Conservation (phyloP, 2,329 filamentous ascomycete genomes). For the Monosporascus sp. region DNA sequence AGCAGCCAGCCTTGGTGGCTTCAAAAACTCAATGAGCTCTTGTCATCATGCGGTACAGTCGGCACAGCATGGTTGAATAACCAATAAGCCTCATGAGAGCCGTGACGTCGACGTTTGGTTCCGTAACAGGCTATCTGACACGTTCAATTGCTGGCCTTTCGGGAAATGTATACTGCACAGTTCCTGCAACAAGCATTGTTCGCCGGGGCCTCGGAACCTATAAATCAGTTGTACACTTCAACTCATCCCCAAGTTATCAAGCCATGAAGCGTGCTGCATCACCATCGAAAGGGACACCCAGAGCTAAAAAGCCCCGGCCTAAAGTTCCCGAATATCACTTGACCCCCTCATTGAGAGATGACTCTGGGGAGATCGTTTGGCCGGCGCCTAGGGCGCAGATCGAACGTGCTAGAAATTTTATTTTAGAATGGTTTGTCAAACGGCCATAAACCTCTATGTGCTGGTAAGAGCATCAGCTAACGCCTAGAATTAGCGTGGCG, state of each 20-base stretch:
- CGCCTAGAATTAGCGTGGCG: constrained; percentile 35
- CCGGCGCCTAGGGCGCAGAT: constrained; percentile 55
- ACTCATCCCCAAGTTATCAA: background rate
- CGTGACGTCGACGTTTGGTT: background rate
- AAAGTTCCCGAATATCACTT: constrained; percentile 39
- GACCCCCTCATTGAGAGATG: constrained; percentile 35
- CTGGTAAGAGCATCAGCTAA: constrained; percentile 2
- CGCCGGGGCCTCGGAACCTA: background rate
- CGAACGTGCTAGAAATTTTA: constrained; percentile 47
- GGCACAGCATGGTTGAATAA: background rate
- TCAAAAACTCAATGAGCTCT: background rate
- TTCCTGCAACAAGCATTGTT: background rate
- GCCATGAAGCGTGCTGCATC: constrained; percentile 24
- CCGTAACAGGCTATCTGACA: background rate
- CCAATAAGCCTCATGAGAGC: constrained; percentile 3
- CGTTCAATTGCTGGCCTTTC: no score
- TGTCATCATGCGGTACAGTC: background rate
- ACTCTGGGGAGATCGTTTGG: constrained; percentile 50
- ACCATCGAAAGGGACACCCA: constrained; percentile 8
- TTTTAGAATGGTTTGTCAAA: constrained; percentile 48
- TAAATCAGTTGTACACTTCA: background rate
- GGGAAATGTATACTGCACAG: background rate
- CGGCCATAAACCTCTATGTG: background rate
- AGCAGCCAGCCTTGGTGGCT: background rate
- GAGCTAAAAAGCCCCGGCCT: constrained; percentile 21